phyloP scores from a whole-genome alignment of 2,329 filamentous ascomycete species.

The Neofusicoccum parvum region DNA sequence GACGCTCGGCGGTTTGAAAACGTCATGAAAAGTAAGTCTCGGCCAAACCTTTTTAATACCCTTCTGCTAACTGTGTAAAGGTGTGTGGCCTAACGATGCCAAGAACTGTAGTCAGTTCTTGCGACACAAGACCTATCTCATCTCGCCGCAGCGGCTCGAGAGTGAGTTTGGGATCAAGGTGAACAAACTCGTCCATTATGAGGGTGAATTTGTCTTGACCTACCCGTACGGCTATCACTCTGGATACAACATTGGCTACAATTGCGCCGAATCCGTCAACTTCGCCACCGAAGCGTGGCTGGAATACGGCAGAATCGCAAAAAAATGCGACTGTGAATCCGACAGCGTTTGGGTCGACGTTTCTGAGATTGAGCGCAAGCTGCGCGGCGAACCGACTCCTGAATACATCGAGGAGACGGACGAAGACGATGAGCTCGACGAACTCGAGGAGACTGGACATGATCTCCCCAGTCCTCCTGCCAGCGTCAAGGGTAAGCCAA shows the following conservation, averaged over 20 bases:
- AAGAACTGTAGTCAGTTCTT: constrained; percentile 97
- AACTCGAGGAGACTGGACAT: constrained; percentile 50
- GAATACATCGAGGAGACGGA: constrained; percentile 81
- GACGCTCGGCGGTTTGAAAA: constrained; percentile 91
- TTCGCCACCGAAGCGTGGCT: constrained; percentile 96
- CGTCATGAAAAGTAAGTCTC: constrained; percentile 74
- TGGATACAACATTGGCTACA: constrained; percentile 96
- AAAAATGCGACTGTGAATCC: constrained; percentile 94
- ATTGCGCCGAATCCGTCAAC: constrained; percentile 98
- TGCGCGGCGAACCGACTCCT: constrained; percentile 79
- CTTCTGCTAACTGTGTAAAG: constrained; percentile 13
- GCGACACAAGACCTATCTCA: constrained; percentile 95
- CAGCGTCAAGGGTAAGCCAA: constrained; percentile 70
- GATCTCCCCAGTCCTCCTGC: constrained; percentile 79
- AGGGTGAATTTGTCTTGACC: constrained; percentile 97
- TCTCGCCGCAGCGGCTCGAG: constrained; percentile 84
- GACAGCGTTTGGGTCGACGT: constrained; percentile 99
- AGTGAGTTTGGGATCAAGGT: constrained; percentile 93
- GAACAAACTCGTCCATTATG: constrained; percentile 92
- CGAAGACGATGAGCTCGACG: constrained; percentile 65
- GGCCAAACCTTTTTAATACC: background rate
- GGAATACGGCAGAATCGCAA: constrained; percentile 90
- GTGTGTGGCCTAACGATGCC: constrained; percentile 87
- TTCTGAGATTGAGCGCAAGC: constrained; percentile 89
- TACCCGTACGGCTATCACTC: constrained; percentile 99